Percentiles rank a stretch among this genome's conserved stretches.
phyloP scores from a whole-genome alignment of 2,329 filamentous ascomycete species.

The Alternaria conjuncta region DNA sequence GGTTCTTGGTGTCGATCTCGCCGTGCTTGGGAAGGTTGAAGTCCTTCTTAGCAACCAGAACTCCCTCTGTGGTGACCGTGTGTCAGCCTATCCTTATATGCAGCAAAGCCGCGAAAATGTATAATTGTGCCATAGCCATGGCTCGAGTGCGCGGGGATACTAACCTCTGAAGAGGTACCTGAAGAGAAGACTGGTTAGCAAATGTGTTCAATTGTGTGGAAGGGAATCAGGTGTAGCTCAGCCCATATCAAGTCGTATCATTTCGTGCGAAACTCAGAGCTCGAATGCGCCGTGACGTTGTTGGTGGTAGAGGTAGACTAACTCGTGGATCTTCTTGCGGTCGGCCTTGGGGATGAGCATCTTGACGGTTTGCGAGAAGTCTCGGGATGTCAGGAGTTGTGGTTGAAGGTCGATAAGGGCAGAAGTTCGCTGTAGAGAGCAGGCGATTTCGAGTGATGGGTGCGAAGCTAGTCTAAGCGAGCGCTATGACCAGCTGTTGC shows the following conservation, averaged over 20 bases:
- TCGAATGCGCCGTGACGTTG: conserved; percentile 29
- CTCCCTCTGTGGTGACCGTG: conserved; percentile 65
- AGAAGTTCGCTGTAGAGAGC: conserved; percentile 16
- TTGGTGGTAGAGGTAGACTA: conserved; percentile 65
- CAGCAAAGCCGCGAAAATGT: conserved; percentile 42
- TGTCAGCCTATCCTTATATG: conserved; percentile 52
- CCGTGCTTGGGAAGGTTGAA: conserved; percentile 97
- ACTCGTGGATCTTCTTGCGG: conserved; percentile 99
- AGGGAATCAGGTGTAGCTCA: conserved; percentile 25
- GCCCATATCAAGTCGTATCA: conserved; percentile 34
- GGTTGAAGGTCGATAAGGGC: conserved; percentile 23
- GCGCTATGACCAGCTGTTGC: conserved; percentile 12
- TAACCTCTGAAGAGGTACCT: conserved; percentile 54
- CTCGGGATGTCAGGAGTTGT: conserved; percentile 29
- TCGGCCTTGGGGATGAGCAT: conserved; percentile 99
- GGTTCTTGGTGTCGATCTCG: conserved; percentile 99
- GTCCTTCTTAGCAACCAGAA: conserved; percentile 98
- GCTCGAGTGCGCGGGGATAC: conserved; percentile 39
- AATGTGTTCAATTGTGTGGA: conserved; percentile 13
- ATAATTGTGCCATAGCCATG: conserved; percentile 49
- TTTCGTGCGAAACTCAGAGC: conserved; percentile 36
- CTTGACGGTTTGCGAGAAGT: conserved; percentile 50
- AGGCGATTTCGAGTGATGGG: conserved; percentile 19
- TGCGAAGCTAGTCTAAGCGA: conserved; percentile 22
- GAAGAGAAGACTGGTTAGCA: conserved; percentile 27